Conservation (phyloP, 495 filamentous ascomycete genomes). For the Trichoderma parareesei region DNA sequence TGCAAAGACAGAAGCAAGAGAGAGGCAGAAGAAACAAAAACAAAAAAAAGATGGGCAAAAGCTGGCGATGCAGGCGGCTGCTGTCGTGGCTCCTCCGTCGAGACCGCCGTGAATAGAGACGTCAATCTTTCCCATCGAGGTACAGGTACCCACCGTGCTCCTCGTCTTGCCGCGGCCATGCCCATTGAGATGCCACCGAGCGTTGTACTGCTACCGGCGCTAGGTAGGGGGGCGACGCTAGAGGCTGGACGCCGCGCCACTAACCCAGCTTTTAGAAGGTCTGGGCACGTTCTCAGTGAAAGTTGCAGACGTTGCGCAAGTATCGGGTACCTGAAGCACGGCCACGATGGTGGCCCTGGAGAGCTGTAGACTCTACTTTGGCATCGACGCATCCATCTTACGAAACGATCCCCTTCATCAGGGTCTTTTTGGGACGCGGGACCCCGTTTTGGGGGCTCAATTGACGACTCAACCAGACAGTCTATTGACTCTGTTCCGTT, state of each 20-base stretch:
- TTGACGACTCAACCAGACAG: not conserved
- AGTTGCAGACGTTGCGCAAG: not conserved
- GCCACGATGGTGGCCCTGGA: too few relatives aligned
- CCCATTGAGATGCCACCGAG: not conserved
- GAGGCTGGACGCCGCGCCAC: constrained; percentile 5
- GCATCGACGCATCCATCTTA: too few relatives aligned
- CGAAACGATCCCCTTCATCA: too few relatives aligned
- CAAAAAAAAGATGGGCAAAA: not conserved
- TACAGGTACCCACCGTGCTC: not conserved
- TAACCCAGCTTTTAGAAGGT: constrained; percentile 4
- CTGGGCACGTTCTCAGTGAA: not conserved
- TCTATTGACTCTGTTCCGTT: not conserved
- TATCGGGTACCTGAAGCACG: too few relatives aligned
- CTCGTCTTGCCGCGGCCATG: not conserved
- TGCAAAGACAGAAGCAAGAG: not conserved
- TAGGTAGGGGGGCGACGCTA: not conserved
- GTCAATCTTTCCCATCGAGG: not conserved
- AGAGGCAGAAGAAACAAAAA: not conserved
- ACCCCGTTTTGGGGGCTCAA: not conserved
- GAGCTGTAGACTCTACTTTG: too few relatives aligned
- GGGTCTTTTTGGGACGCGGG: too few relatives aligned
- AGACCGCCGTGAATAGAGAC: not conserved
- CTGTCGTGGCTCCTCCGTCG: not conserved
- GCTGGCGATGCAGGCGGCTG: not conserved
- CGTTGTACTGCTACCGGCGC: not conserved